Evolutionary conservation across 139 green algal genomes (phyloP), one percentile per base, ranked within the genome.

Genomic region (Axilococcus clingmanii): DNA sequence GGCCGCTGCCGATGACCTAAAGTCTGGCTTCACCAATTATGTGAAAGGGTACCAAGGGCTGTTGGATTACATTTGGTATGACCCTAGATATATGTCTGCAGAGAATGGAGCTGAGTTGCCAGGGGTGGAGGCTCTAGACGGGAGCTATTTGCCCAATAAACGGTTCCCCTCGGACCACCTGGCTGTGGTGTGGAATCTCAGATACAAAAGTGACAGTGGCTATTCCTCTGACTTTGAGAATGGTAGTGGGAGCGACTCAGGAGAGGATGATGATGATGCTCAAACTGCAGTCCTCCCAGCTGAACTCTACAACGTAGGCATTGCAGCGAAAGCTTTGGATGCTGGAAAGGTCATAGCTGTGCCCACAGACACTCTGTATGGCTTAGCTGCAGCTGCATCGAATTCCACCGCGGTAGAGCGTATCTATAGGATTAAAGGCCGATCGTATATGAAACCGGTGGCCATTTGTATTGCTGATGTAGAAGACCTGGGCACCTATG

Each of bases 131-230:
- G 54, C 79, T 37, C 53, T 91, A 17, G 65, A 52, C 9, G 55
- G 63, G 40, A n/a, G n/a, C n/a, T 90, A 77, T 66, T 69, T 94
- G 5, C 85, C 84, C 34, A 79, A 57, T n/a, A n/a, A 51, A 9
- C 32, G 36, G 28, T 90, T 85, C 60, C 81, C 86, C 0, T 94
- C 84, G 0, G 86, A 95, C 61, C 86, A 95, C 67, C 54, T 95
- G 14, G 69, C 85, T 22, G 82, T 82, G 6, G 59, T 69, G 0
- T 55, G 55, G 14, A 60, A 78, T 50, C 58, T 77, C 14, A 32
- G 52, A 40, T 68, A 56, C 32, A 49, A 11, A 17, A 35, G 25
- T 35, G 12, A 9, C 12, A 35, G 23, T 49, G 12, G 12, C 12
- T 30, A 49, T 49, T 17, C 9, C 9, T 16, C 25, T 9, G 49